These are phyloP conservation scores for Termitomyces sp. DNA, from an alignment of 768 basidiomycete species.

Conservation along the genomic window DNA sequence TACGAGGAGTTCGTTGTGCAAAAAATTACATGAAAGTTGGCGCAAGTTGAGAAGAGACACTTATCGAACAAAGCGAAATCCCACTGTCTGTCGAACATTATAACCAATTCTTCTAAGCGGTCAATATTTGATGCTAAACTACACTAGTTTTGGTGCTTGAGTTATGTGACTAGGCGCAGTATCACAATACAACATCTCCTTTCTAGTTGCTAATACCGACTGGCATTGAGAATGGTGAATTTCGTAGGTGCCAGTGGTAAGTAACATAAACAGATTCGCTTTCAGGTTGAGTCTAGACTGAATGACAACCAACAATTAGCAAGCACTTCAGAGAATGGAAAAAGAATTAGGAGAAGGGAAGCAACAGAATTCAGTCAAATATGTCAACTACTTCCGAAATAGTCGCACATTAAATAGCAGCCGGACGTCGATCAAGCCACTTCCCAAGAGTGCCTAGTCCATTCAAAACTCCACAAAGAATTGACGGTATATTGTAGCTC, in stretches of 20 bases:
- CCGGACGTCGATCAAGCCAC: slow-evolving; percentile 60
- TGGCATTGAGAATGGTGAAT: background rate
- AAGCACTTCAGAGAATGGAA: background rate
- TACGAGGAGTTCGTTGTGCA: background rate
- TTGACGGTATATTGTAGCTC: slow-evolving; percentile 1
- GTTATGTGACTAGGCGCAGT: too few relatives aligned
- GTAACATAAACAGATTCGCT: background rate
- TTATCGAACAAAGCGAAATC: background rate
- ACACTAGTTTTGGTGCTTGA: too few relatives aligned
- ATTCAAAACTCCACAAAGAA: background rate
- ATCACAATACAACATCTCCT: background rate
- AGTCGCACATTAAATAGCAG: slow-evolving; percentile 13
- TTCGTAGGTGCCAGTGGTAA: background rate
- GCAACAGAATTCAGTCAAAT: slow-evolving; percentile 1
- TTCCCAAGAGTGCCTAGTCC: slow-evolving; percentile 31
- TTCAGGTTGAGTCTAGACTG: background rate
- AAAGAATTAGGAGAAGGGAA: background rate
- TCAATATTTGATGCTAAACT: background rate
- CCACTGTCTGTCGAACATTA: too few relatives aligned
- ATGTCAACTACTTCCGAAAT: background rate
- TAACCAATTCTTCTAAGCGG: too few relatives aligned
- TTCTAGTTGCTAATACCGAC: too few relatives aligned
- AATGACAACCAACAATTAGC: background rate
- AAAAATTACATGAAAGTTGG: background rate
- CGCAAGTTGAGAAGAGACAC: background rate